Conservation (phyloP, 441 rosid species). For the Breynia disticha region DNA sequence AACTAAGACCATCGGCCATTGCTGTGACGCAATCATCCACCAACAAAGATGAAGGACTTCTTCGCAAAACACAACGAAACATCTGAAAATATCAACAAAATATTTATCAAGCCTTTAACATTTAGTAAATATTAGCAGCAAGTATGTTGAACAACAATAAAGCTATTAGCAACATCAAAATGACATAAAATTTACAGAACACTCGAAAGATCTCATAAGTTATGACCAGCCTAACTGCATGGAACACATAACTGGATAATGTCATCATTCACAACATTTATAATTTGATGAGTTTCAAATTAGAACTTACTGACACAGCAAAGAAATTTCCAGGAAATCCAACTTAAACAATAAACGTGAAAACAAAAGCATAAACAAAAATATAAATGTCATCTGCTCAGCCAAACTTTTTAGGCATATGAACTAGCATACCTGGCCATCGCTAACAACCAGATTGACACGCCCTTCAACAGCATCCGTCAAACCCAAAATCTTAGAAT, state of each 20-base stretch:
- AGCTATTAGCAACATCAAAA: too few species aligned
- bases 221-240: too few species aligned
- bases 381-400: background rate
- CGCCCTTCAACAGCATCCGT: conserved; percentile 87
- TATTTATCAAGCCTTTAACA: background rate
- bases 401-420: background rate
- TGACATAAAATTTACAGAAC: too few species aligned
- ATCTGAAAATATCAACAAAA: conserved; percentile 33
- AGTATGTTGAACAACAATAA: too few species aligned
- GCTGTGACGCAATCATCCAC: conserved; percentile 83
- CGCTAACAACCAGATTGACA: conserved; percentile 61
- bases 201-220: too few species aligned
- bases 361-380: background rate
- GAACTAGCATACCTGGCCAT: conserved; percentile 56
- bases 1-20: conserved; percentile 80
- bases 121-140: too few species aligned
- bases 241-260: too few species aligned
- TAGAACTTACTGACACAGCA: too few species aligned
- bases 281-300: too few species aligned
- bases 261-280: too few species aligned
- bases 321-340: too few species aligned
- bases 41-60: conserved; percentile 74
- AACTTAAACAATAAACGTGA: background rate
- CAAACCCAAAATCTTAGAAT: conserved; percentile 62
- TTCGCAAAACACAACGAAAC: conserved; percentile 74